Evolutionary conservation across 1,139 yeast genomes (phyloP), one percentile per base, ranked within the genome.

Genomic region (Torulaspora pretoriensis): DNA sequence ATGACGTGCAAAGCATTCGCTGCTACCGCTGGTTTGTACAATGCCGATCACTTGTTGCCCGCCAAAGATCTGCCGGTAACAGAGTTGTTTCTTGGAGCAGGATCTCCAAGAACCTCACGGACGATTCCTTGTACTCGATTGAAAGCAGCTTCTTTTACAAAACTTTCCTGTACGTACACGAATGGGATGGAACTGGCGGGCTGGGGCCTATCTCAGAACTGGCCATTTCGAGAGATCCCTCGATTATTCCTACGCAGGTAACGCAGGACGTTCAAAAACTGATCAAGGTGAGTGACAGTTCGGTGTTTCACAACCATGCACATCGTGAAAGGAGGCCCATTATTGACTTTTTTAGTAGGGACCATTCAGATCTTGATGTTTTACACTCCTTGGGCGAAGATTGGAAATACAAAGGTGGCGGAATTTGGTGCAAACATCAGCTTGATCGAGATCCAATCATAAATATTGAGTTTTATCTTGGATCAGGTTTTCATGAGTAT

Each of bases 341-440:
- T 16, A 28, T 40, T 32, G 33, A 38, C 13, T 13, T 35, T 10
- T 30, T 43, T n/a, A 24, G 26, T 16, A 9, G 44, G 12, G 32
- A 24, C 12, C 32, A 36, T 8, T 23, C 36, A 3, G 39, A 36
- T 14, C 26, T 31, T 24, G 48, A 37, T 32, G 41, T 42, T 6
- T 30, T 44, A 8, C 39, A 38, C 5, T 37, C 45, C 24, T 29
- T 41, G 16, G 51, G 51, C 6, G 57, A 52, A 35, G 51, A 47
- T 33, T 54, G 57, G 57, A 39, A 43, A 27, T 53, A 53, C 36
- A 50, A 43, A 22, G 54, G 56, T 8, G 40, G 42, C 16, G 56
- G 57, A 8, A 43, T 54, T 14, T 50, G 54, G 55, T 47, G 52
- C 30, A 50, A 50, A 31, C 48, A 46, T 30, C 42, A 37, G 4